Percentiles rank a stretch among this genome's conserved stretches.
phyloP scores from a whole-genome alignment of 2,329 filamentous ascomycete species.

The Didymellaceae sp. region DNA sequence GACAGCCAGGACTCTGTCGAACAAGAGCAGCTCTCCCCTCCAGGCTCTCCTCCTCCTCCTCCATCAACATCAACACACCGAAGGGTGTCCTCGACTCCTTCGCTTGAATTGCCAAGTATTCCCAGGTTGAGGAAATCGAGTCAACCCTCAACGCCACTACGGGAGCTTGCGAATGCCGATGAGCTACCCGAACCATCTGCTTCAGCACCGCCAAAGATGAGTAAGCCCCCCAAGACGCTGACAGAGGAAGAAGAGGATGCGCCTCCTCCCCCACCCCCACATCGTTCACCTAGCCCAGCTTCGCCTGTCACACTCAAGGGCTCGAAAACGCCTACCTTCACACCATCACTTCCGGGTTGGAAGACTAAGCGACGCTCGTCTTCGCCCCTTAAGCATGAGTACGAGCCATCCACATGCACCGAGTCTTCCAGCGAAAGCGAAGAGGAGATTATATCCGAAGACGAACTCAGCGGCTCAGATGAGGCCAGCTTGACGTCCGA shows the following conservation, averaged over 20 bases:
- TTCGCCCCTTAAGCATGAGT: constrained; percentile 96
- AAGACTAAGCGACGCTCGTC: constrained; percentile 73
- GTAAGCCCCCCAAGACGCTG: constrained; percentile 29
- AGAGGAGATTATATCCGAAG: constrained; percentile 49
- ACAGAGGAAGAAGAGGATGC: constrained; percentile 30
- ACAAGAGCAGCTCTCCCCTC: constrained; percentile 26
- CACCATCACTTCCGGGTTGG: constrained; percentile 55
- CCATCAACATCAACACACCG: constrained; percentile 50
- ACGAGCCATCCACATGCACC: constrained; percentile 80
- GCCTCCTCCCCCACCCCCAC: constrained; percentile 57
- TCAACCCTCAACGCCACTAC: constrained; percentile 46
- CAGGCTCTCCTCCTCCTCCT: constrained; percentile 33
- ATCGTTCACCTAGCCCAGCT: constrained; percentile 59
- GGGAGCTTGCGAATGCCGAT: constrained; percentile 21
- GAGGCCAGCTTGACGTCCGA: constrained; percentile 55
- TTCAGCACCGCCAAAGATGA: constrained; percentile 40
- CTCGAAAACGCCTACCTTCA: constrained; percentile 55
- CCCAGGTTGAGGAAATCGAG: constrained; percentile 53
- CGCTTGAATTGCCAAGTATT: constrained; percentile 54
- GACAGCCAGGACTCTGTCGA: constrained; percentile 34
- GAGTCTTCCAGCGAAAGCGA: constrained; percentile 66
- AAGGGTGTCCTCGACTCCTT: constrained; percentile 57
- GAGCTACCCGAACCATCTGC: constrained; percentile 27
- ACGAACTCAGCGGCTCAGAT: constrained; percentile 60
- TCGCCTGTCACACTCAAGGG: constrained; percentile 55